These are phyloP conservation scores for Rusavskia elegans DNA, from an alignment of 495 filamentous ascomycete genomes.

Conservation along the genomic window DNA sequence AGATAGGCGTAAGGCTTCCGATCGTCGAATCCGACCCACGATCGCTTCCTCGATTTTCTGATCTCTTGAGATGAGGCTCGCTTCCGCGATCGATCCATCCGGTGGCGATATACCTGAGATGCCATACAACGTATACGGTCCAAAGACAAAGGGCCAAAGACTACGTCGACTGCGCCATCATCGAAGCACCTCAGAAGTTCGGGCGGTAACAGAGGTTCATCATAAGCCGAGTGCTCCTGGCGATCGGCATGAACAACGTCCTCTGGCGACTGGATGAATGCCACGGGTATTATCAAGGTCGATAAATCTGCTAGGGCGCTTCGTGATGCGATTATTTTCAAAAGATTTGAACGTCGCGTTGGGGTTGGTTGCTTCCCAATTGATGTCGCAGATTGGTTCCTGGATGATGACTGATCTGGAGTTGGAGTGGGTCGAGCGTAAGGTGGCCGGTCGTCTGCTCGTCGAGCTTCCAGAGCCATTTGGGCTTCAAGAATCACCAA, in stretches of 20 bases:
- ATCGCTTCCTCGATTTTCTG: conserved; percentile 62
- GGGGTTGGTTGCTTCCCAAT: background rate
- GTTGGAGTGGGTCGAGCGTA: conserved; percentile 19
- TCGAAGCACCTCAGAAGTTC: conserved; percentile 57
- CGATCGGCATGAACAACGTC: conserved; percentile 11
- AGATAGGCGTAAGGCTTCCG: conserved; percentile 80
- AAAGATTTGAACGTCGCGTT: conserved; percentile 20
- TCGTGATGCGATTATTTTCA: conserved; percentile 54
- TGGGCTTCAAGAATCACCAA: conserved; percentile 54
- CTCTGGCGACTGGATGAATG: conserved; percentile 37
- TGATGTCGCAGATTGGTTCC: conserved; percentile 22
- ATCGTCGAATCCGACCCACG: conserved; percentile 82
- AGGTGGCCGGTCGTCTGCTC: conserved; percentile 13
- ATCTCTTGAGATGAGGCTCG: conserved; percentile 48
- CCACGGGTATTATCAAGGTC: conserved; percentile 60
- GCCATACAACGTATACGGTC: conserved; percentile 56
- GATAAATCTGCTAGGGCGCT: conserved; percentile 53
- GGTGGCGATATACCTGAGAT: conserved; percentile 67
- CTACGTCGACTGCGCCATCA: conserved; percentile 70
- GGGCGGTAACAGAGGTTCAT: conserved; percentile 23
- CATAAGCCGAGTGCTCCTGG: conserved; percentile 26
- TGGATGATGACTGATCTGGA: conserved; percentile 15
- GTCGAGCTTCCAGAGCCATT: conserved; percentile 26
- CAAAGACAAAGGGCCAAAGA: conserved; percentile 57
- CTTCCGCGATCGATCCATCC: conserved; percentile 52